These are phyloP conservation scores for Penicillium robsamsonii DNA, from an alignment of 495 filamentous ascomycete genomes.

Conservation along the genomic window DNA sequence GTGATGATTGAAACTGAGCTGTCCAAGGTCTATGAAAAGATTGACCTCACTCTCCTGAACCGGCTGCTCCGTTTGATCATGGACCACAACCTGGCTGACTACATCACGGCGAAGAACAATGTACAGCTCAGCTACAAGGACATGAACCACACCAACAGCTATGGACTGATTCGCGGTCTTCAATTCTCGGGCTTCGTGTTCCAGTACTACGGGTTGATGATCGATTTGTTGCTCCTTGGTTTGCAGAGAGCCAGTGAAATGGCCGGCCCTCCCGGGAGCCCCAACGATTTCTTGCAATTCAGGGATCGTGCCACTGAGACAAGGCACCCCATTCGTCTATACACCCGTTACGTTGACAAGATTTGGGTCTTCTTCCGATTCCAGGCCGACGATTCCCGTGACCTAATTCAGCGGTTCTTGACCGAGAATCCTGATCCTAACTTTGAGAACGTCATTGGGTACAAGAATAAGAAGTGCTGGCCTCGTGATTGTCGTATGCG, in stretches of 20 bases:
- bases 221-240: conserved; percentile 90
- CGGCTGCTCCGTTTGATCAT: conserved; percentile 92
- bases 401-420: conserved; percentile 95
- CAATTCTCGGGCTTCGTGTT: conserved; percentile 99
- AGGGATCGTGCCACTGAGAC: conserved; percentile 86
- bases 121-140: conserved; percentile 99
- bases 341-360: conserved; percentile 95
- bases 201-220: conserved; percentile 97
- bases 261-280: conserved; percentile 91
- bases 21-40: conserved; percentile 99
- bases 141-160: conserved; percentile 99
- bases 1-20: conserved; percentile 99
- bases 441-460: conserved; percentile 99
- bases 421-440: conserved; percentile 99
- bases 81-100: conserved; percentile 99
- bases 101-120: conserved; percentile 99
- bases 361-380: conserved; percentile 99
- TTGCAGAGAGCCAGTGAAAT: conserved; percentile 95
- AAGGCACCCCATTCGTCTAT: conserved; percentile 90
- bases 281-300: conserved; percentile 99
- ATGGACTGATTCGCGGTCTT: conserved; percentile 94
- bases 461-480: conserved; percentile 99
- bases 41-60: conserved; percentile 94
- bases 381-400: conserved; percentile 86
- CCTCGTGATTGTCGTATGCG: conserved; percentile 96